Conservation (phyloP, 192 early-diverging fungal species). For the Coemansia sp. region DNA sequence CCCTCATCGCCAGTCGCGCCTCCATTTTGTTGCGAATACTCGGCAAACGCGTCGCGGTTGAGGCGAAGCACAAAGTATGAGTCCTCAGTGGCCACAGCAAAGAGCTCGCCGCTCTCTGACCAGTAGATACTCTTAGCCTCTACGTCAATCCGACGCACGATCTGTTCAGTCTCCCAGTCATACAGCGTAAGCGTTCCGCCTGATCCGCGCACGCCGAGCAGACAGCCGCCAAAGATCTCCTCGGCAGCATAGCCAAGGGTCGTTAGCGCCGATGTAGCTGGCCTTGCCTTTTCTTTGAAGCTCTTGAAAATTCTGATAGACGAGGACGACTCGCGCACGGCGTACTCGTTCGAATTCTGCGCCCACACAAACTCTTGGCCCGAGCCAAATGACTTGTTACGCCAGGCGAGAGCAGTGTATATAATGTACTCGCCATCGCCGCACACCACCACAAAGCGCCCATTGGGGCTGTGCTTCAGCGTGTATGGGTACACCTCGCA, state of each 20-base stretch:
- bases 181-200: slow-evolving; percentile 86
- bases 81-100: slow-evolving; percentile 91
- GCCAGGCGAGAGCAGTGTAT: slow-evolving; percentile 98
- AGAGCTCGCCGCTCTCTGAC: slow-evolving; percentile 91
- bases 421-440: slow-evolving; percentile 99
- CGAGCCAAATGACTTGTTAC: slow-evolving; percentile 98
- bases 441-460: slow-evolving; percentile 97
- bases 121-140: slow-evolving; percentile 87
- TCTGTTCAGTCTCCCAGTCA: slow-evolving; percentile 93
- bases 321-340: slow-evolving; percentile 90
- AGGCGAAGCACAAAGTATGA: slow-evolving; percentile 93
- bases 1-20: slow-evolving; percentile 83
- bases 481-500: slow-evolving; percentile 98
- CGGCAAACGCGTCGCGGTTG: slow-evolving; percentile 80
- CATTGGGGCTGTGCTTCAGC: slow-evolving; percentile 95
- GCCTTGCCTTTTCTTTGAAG: slow-evolving; percentile 85
- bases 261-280: slow-evolving; percentile 55
- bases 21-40: slow-evolving; percentile 68
- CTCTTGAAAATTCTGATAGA: slow-evolving; percentile 89
- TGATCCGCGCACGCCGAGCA: slow-evolving; percentile 78
- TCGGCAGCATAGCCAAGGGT: slow-evolving; percentile 83
- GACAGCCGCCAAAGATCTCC: slow-evolving; percentile 90
- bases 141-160: slow-evolving; percentile 93
- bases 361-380: slow-evolving; percentile 98
- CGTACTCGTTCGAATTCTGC: slow-evolving; percentile 91